Base-by-base conservation (phyloP, 148 eudicot genomes). In the Vaccinium corymbosum region DNA sequence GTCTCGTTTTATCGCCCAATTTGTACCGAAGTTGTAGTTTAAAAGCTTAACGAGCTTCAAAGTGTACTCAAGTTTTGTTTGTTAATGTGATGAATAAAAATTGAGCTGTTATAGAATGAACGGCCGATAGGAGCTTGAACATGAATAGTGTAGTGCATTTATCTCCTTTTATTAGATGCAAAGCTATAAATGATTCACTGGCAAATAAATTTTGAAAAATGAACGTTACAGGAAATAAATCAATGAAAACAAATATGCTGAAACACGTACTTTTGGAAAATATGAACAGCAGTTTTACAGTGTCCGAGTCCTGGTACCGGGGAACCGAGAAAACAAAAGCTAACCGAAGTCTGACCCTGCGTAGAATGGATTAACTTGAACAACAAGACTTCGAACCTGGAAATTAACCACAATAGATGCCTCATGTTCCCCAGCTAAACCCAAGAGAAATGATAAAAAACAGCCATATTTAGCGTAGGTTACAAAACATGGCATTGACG, bases 271-370 rank as follows among this genome's bases (percentile, higher is more conserved):
- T 25, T 27, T 12, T 25, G 72, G 14, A 52, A 66, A 25, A 68
- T 68, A 68, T 68, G 13, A 68, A 68, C 73, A 27, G 19, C 29
- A 68, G 73, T 68, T 68, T 68, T 29, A 72, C 76, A 72, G n/a
- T 11, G 16, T 32, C 49, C 1, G 42, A 4, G 80, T 50, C 57
- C 11, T 22, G 19, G 56, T 50, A 51, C 59, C 61, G 0, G 80
- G 0, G 35, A 77, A 51, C 51, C 0, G 6, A 6, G 42, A 55
- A 29, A 16, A 55, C 48, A 56, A 48, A 42, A 56, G 29, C 62
- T 29, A 79, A 79, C 49, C 1, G 11, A 12, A 79, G 7, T 56
- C 66, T 10, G 68, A 22, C 32, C n/a, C 52, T 46, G 9, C 53
- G 27, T 46, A 75, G 20, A 19, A 20, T 76, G 50, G 22, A 20